Evolutionary conservation across 345 rosid genomes (phyloP).

Genomic region (Psidium friedrichsthalianum): DNA sequence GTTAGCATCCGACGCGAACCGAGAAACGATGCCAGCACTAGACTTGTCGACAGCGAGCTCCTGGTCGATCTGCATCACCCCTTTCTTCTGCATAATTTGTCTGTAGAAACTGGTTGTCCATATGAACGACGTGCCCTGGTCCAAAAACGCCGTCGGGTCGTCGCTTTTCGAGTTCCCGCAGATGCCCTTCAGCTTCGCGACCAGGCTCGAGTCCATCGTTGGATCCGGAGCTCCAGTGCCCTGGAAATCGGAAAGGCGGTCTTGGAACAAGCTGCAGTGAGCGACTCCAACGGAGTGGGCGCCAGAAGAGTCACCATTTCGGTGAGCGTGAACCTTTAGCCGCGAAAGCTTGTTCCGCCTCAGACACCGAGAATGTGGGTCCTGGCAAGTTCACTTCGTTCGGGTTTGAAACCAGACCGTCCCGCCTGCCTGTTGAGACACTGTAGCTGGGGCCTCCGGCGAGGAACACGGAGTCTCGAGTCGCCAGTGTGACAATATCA

Average conservation of each 20-base stretch:
- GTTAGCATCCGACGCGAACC: conserved; percentile 16
- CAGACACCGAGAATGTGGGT: conserved; percentile 28
- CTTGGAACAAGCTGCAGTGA: conserved; percentile 48
- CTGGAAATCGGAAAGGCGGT: conserved; percentile 32
- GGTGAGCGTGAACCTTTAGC: conserved; percentile 22
- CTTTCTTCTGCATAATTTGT: conserved; percentile 32
- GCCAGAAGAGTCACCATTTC: conserved; percentile 69
- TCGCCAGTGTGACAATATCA: conserved; percentile 48
- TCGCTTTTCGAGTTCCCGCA: conserved; percentile 10
- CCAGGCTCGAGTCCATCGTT: conserved; percentile 36
- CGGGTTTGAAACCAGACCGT: conserved; percentile 27
- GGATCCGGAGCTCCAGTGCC: conserved; percentile 39
- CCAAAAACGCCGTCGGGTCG: conserved; percentile 50
- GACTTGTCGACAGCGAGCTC: conserved; percentile 34
- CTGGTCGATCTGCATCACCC: conserved; percentile 54
- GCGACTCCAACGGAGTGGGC: conserved; percentile 69
- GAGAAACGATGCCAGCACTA: conserved; percentile 27
- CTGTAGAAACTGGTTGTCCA: conserved; percentile 40
- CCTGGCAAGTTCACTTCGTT: conserved; percentile 52
- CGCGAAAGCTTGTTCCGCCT: conserved; percentile 24
- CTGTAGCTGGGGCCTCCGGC: conserved; percentile 44
- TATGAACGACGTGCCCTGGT: conserved; percentile 35
- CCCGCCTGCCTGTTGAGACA: conserved; percentile 54
- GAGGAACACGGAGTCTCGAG: conserved; percentile 45
- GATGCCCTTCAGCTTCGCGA: conserved; percentile 19